Base-by-base conservation (phyloP, 2,329 filamentous ascomycete species). In the Ceratocystis smalleyi region DNA sequence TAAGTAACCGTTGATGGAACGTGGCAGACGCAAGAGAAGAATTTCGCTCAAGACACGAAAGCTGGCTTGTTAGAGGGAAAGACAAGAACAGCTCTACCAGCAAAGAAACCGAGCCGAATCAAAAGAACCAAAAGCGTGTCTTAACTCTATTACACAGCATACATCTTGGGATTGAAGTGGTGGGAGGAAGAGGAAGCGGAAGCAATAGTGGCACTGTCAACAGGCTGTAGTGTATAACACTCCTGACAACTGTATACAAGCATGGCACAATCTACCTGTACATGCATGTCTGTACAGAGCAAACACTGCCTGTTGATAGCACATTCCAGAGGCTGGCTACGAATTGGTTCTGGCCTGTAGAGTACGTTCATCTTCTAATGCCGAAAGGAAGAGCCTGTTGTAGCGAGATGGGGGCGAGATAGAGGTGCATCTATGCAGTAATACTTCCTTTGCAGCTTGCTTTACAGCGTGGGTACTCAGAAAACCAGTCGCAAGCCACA, bases 41-140 rank as follows among this genome's bases (percentile, higher is more conserved):
- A 55, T 55, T 32, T 51, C 3, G 10, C 35, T 55, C 51, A 55
- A 30, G 27, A 15, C 22, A 27, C 12, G 51, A 22, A 55, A 55
- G 22, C 51, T 55, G 22, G 51, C 51, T 55, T 55, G 51, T 55
- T 55, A 55, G 51, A 55, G 30, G 51, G 30, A 32, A n/a, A 55
- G 51, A 55, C 35, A 40, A 40, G 35, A 15, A 40, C 10, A 40
- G 35, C 35, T 40, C 10, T 40, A 40, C 35, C 35, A 40, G 10
- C 3, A 40, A 40, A 49, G 47, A 49, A 49, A n/a, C 17, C 17
- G 45, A 47, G 17, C 19, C 45, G n/a, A n/a, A 22, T 19, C 45
- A 47, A 47, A 47, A 47, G 45, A 47, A 22, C 19, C 45, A 49
- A 19, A 49, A 22, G 47, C 7, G n/a, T 49, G 47, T 19, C 8